phyloP scores from a whole-genome alignment of 2,329 filamentous ascomycete species.

The Thielaviopsis populi region DNA sequence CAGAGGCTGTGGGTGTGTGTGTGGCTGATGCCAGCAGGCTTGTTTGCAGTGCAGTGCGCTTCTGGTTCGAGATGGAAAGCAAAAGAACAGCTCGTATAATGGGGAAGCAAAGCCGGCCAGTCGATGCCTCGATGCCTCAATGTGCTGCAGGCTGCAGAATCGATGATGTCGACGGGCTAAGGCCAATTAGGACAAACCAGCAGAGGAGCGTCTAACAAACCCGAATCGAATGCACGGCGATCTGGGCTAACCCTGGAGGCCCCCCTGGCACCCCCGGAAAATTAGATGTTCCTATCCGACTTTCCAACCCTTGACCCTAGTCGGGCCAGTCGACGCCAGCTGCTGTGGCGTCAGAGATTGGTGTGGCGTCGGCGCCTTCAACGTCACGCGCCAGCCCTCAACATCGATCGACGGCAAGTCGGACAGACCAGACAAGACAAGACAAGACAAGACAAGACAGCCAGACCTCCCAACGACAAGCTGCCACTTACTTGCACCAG shows the following conservation, averaged over 20 bases:
- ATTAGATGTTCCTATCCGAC: neutral
- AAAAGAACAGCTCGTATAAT: neutral
- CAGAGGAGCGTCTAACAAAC: neutral
- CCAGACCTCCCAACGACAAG: neutral
- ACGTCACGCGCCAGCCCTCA: no score
- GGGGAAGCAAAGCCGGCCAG: neutral
- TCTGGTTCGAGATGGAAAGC: neutral
- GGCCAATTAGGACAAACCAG: neutral
- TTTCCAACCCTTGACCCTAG: neutral
- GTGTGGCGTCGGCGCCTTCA: no score
- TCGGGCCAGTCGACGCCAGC: neutral
- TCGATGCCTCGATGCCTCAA: neutral
- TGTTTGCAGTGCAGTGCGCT: neutral
- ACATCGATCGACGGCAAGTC: neutral
- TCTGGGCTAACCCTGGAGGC: neutral
- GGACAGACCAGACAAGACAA: neutral
- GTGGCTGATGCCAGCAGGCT: neutral
- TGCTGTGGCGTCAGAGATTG: neutral
- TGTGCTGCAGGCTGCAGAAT: conserved; percentile 5
- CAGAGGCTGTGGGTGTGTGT: no score
- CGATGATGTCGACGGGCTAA: conserved; percentile 11
- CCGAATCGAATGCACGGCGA: neutral
- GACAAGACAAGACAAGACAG: no score
- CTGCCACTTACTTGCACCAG: neutral
- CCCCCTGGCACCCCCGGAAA: neutral